phyloP scores from a whole-genome alignment of 164 flowering plant species.

The Buxus sempervirens region DNA sequence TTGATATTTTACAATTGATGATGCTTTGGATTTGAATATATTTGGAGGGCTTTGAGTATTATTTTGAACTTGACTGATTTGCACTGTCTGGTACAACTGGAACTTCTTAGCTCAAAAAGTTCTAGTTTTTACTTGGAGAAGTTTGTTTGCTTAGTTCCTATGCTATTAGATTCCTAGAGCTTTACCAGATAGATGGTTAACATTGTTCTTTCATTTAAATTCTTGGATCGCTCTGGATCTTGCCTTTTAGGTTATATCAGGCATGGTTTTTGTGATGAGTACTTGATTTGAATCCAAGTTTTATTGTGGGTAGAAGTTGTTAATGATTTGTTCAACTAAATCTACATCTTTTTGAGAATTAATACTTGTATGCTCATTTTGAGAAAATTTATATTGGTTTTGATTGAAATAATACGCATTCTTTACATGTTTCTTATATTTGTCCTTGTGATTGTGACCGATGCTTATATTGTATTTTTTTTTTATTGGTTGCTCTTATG shows the following conservation, averaged over 20 bases:
- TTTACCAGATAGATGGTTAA: not conserved
- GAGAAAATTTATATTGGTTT: too few species aligned
- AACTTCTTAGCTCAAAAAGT: too few species aligned
- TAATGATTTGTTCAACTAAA: not conserved
- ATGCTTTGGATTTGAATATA: not conserved
- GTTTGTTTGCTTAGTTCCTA: too few species aligned
- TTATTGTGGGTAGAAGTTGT: not conserved
- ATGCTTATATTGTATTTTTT: not conserved
- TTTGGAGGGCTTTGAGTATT: not conserved
- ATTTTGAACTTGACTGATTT: not conserved
- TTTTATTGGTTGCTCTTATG: too few species aligned
- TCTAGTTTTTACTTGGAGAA: too few species aligned
- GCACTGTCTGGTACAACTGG: not conserved
- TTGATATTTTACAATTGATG: not conserved
- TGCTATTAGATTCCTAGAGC: too few species aligned
- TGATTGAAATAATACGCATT: too few species aligned
- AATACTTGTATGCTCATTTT: not conserved
- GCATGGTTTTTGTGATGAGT: not conserved
- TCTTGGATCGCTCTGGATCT: not conserved
- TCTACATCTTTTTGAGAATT: too few species aligned
- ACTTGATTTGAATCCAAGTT: not conserved
- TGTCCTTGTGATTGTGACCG: not conserved
- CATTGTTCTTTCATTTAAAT: too few species aligned
- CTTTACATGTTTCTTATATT: not conserved
- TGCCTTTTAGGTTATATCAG: too few species aligned